phyloP scores from a whole-genome alignment of 257 asterid species.

The Solanum chmielewskii region DNA sequence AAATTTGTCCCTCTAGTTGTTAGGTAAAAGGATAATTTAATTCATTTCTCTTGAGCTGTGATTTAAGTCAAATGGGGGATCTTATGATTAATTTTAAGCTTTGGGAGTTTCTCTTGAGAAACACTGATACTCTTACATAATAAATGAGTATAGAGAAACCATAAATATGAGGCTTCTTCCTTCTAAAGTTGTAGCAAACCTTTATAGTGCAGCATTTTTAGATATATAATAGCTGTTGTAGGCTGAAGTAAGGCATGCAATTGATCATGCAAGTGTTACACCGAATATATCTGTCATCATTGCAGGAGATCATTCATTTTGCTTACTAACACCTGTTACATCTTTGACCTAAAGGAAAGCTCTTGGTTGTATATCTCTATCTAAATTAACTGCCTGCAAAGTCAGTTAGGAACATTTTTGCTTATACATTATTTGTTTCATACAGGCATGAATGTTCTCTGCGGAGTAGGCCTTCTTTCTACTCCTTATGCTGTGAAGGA shows the following conservation, averaged over 20 bases:
- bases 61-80: neutral
- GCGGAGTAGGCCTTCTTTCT: slow-evolving; percentile 75
- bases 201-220: neutral
- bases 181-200: neutral
- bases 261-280: neutral
- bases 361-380: neutral
- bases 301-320: neutral
- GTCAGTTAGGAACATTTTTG: neutral
- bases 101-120: neutral
- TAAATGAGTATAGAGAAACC: neutral
- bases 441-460: slow-evolving; percentile 31
- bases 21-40: neutral
- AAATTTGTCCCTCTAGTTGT: neutral
- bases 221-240: neutral
- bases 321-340: neutral
- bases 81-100: neutral
- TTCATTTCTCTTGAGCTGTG: neutral
- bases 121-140: neutral
- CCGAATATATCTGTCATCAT: neutral
- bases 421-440: neutral
- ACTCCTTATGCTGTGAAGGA: slow-evolving; percentile 21
- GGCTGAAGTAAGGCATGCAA: neutral
- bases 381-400: neutral
- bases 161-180: neutral
- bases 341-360: neutral